Evolutionary conservation across 73 alveolate species (phyloP), one percentile per base, ranked within the genome.

Genomic region (Paramecium primaurelia): DNA sequence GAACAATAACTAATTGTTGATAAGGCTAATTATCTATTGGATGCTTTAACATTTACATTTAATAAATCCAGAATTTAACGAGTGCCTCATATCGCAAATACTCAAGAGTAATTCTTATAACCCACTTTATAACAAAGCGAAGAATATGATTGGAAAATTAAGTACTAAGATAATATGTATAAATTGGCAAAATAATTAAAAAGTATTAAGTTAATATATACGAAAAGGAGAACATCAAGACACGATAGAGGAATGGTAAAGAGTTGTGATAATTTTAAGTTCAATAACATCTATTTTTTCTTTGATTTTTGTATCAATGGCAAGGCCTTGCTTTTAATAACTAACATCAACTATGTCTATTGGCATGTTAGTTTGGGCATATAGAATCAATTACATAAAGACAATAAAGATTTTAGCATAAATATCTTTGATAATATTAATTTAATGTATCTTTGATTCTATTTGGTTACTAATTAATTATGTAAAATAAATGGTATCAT

Each of bases 261-360:
- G 30, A 26, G 75, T 80, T 2, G 73, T 47, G 16, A 80, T 80
- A 6, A 26, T 45, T 12, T n/a, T 49, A 22, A 80, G 91, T 80
- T 44, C 36, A n/a, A 45, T 40, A 8, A 25, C 58, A 26, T 10
- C 64, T 20, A 1, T 80, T 20, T 80, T 80, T 10, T 1, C 75
- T 45, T 8, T 80, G n/a, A 22, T 80, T 22, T 80, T 80, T 18
- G 75, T 80, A 11, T 11, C 18, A 2, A 2, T 80, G 12, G 20
- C 77, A 2, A 80, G 91, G 45, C 91, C 91, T 45, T 80, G 75
- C 30, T 80, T 80, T 45, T 49, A 80, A 80, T 45, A 45, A 47
- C 14, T 44, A 12, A 47, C 58, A 49, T 20, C 58, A 3, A 28
- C 44, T 1, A 45, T 80, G 91, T 45, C 91, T 3, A 80, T 80